Evolutionary conservation across 164 flowering plant genomes (phyloP).

Genomic region (Cinnamomum chago): DNA sequence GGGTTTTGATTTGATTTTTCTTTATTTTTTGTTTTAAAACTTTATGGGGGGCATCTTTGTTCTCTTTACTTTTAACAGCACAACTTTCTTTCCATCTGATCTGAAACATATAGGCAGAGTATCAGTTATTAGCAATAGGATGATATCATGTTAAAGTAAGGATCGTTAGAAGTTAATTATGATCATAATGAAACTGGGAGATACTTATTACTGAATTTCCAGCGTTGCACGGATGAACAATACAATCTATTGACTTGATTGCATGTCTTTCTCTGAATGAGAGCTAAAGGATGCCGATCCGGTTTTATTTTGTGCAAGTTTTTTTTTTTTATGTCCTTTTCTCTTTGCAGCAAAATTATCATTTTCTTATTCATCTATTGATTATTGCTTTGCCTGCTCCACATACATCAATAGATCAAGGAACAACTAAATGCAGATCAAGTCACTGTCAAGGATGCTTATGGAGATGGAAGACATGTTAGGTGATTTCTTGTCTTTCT

Average conservation of each 20-base stretch:
- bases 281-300: background rate
- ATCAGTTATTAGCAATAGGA: background rate
- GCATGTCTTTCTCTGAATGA: background rate
- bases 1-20: background rate
- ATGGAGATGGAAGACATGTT: conserved; percentile 96
- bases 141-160: background rate
- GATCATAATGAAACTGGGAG: no score
- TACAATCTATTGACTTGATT: no score
- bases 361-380: background rate
- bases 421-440: conserved; percentile 73
- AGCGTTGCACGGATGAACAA: no score
- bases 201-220: no score
- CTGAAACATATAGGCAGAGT: background rate
- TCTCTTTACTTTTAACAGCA: background rate
- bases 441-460: conserved; percentile 73
- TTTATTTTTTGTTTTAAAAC: no score
- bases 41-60: background rate
- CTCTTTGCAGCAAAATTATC: background rate
- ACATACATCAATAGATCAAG: conserved; percentile 49
- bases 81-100: background rate
- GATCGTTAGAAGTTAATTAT: no score
- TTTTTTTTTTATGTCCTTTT: no score
- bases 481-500: conserved; percentile 25
- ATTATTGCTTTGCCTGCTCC: background rate
- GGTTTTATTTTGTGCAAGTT: no score